Evolutionary conservation across 2,329 filamentous ascomycete species (phyloP), one percentile per base, ranked within the genome.

Genomic region (Trichoderma semiorbis): DNA sequence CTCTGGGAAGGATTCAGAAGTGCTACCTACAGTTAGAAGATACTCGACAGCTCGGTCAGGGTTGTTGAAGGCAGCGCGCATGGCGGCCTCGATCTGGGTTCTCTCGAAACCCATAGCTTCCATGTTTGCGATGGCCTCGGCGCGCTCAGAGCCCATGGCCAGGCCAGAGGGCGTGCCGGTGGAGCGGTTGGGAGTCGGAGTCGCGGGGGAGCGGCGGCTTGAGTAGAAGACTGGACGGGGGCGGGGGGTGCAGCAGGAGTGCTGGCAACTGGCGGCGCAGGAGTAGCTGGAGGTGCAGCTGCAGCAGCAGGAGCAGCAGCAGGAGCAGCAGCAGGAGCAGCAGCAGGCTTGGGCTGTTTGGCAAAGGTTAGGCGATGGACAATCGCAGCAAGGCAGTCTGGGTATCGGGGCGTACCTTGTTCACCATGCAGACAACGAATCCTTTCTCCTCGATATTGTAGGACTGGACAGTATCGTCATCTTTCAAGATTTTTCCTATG

Each of bases 371-470:
- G 68, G 34, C 21, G 2, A 60, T 47, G 28, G 32, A 62, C n/a
- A 21, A 47, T 32, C 30, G 34, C 55, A 39, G 11, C 18, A 30
- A 50, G 24, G 16, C 21, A 61, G 7, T 26, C 21, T 18, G 18
- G n/a, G 39, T 26, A 53, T 47, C 43, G 8, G n/a, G 26, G 10
- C 82, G 74, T 85, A 97, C 95, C 93, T 98, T 98, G 81, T 93
- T 94, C 78, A 97, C 91, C 91, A 99, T 97, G 85, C 96, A 99
- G 73, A 99, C 96, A 78, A 99, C 94, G 82, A 98, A 99, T 47
- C 96, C 96, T 88, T 98, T 99, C 88, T 98, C 96, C 84, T 99
- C 95, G 75, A 99, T 98, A 84, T 94, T 97, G 86, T 98, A 98
- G 53, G 93, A 95, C 83, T 94, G 94, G 77, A 99, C 93, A 3